Conservation (phyloP, 306 rosid species). For the Cucurbita ficifolia region DNA sequence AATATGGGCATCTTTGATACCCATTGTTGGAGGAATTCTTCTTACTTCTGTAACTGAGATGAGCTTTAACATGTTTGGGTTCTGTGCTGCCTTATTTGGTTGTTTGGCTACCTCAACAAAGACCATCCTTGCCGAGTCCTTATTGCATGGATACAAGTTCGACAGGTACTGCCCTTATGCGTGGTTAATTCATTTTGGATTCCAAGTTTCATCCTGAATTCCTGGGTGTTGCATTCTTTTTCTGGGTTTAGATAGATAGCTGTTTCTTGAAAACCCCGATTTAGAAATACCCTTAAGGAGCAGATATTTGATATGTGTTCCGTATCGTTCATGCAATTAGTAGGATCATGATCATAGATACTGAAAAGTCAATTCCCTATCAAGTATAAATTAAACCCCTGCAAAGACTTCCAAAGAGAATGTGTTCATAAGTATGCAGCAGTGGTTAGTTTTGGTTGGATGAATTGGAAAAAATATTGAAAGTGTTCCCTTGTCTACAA, state of each 20-base stretch:
- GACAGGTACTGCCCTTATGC: constrained; percentile 37
- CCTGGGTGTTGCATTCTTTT: not conserved
- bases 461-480: not conserved
- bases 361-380: not conserved
- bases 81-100: constrained; percentile 95
- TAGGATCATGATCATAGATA: not conserved
- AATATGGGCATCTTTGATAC: constrained; percentile 83
- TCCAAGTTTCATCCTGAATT: not conserved
- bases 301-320: not conserved
- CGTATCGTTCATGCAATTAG: not conserved
- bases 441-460: not conserved
- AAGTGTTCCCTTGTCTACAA: not conserved
- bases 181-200: not conserved
- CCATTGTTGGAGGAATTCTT: constrained; percentile 98
- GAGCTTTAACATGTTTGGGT: constrained; percentile 83
- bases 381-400: not conserved
- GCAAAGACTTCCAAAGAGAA: not conserved
- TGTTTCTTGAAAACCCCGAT: not conserved
- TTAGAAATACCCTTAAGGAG: not conserved
- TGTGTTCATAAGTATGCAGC: not conserved
- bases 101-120: constrained; percentile 97
- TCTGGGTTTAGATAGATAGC: not conserved
- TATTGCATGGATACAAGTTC: constrained; percentile 89
- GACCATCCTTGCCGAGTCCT: constrained; percentile 88
- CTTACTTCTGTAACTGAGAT: constrained; percentile 90